These are phyloP conservation scores for Coemansia sp. DNA, from an alignment of 192 early-diverging fungal species.

Conservation along the genomic window DNA sequence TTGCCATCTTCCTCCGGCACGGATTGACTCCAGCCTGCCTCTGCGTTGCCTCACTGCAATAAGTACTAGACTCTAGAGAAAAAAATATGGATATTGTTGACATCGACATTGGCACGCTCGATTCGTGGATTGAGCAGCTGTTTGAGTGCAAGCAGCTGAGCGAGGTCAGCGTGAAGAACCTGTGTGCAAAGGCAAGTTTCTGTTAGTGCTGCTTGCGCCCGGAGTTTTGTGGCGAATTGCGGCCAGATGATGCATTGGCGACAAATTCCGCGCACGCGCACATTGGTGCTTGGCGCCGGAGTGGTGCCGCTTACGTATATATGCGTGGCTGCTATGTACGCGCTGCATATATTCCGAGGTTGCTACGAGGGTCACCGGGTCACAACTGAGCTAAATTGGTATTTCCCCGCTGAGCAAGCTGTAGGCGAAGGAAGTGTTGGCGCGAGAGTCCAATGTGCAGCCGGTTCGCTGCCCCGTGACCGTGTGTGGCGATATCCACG, in stretches of 20 bases:
- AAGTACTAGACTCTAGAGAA: slow-evolving; percentile 2
- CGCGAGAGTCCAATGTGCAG: slow-evolving; percentile 96
- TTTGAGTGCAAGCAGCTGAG: slow-evolving; percentile 93
- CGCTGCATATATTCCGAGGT: not conserved
- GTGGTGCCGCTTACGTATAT: not conserved
- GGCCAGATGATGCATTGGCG: slow-evolving; percentile 9
- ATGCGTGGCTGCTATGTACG: not conserved
- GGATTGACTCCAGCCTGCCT: not conserved
- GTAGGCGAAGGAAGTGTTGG: slow-evolving; percentile 92
- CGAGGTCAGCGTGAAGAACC: slow-evolving; percentile 89
- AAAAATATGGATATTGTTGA: slow-evolving; percentile 49
- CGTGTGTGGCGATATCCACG: slow-evolving; percentile 98
- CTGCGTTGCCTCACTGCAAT: not conserved
- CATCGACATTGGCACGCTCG: slow-evolving; percentile 79
- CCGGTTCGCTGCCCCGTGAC: slow-evolving; percentile 98
- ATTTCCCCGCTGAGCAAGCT: slow-evolving; percentile 2
- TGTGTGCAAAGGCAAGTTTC: slow-evolving; percentile 88
- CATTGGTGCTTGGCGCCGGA: too few species aligned
- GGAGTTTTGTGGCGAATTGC: not conserved
- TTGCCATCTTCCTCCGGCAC: not conserved
- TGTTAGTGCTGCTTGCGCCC: not conserved
- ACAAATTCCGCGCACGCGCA: too few species aligned
- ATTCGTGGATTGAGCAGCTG: slow-evolving; percentile 87
- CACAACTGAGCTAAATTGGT: not conserved
- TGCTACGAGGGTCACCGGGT: not conserved